These are phyloP conservation scores for Ceratocystis colombiana DNA, from an alignment of 2,329 filamentous ascomycete species.

Conservation along the genomic window DNA sequence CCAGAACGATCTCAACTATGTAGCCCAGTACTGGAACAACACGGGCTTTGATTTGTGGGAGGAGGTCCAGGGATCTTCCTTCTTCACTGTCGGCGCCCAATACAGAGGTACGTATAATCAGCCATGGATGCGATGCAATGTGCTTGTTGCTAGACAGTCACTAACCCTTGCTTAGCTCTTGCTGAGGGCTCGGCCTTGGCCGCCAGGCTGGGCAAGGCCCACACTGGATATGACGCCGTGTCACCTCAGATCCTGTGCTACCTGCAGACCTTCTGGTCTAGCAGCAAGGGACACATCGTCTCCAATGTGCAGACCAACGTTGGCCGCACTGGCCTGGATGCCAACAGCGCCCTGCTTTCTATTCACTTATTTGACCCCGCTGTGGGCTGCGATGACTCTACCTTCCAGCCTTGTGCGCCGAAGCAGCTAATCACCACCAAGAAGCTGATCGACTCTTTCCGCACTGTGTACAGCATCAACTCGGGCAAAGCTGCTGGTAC, in stretches of 20 bases:
- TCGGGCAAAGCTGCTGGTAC: slow-evolving; percentile 48
- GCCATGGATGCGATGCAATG: too few relatives aligned
- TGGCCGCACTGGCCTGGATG: slow-evolving; percentile 58
- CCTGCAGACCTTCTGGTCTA: slow-evolving; percentile 62
- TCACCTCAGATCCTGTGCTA: slow-evolving; percentile 65
- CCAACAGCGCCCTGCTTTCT: slow-evolving; percentile 56
- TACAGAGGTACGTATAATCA: slow-evolving; percentile 46
- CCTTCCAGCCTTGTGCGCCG: slow-evolving; percentile 69
- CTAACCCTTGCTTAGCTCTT: slow-evolving; percentile 37
- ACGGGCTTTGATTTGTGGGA: slow-evolving; percentile 74
- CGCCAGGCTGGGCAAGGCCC: slow-evolving; percentile 49
- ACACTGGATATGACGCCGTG: slow-evolving; percentile 50
- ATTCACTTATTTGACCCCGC: slow-evolving; percentile 61
- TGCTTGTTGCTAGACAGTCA: not conserved
- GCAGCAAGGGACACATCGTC: slow-evolving; percentile 48
- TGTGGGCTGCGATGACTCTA: slow-evolving; percentile 55
- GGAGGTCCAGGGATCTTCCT: slow-evolving; percentile 64
- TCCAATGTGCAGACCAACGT: slow-evolving; percentile 51
- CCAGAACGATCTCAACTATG: slow-evolving; percentile 64
- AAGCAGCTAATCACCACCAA: slow-evolving; percentile 66
- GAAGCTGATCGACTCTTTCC: slow-evolving; percentile 63
- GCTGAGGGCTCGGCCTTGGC: slow-evolving; percentile 59
- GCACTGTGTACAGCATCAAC: slow-evolving; percentile 60
- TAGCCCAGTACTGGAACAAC: slow-evolving; percentile 60
- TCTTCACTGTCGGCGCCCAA: slow-evolving; percentile 63